phyloP scores from a whole-genome alignment of 2,329 filamentous ascomycete genomes.

The Cladophialophora yegresii region DNA sequence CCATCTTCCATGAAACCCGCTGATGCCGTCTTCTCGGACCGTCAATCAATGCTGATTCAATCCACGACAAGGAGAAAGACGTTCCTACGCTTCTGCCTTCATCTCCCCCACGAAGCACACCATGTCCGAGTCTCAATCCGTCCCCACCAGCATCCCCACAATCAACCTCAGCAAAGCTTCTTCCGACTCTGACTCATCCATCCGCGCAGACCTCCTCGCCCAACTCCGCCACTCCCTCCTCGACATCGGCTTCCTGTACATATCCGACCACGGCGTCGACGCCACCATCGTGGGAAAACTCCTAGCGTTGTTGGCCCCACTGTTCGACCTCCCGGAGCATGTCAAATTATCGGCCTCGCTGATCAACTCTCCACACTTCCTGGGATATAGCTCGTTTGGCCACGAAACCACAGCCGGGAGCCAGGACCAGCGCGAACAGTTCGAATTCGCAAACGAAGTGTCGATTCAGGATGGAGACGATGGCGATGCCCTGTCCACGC shows the following conservation, averaged over 20 bases:
- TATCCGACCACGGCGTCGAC: conserved; percentile 36
- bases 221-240: conserved; percentile 33
- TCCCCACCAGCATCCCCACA: conserved; percentile 39
- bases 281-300: conserved; percentile 28
- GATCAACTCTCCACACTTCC: conserved; percentile 60
- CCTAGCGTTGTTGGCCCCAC: conserved; percentile 27
- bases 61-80: neutral
- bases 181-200: conserved; percentile 34
- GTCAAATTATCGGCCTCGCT: conserved; percentile 36
- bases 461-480: conserved; percentile 16
- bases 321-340: conserved; percentile 33
- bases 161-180: conserved; percentile 38
- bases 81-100: neutral
- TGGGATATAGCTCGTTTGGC: conserved; percentile 60
- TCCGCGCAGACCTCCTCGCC: conserved; percentile 18
- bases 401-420: conserved; percentile 59
- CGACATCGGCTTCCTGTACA: conserved; percentile 39
- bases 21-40: neutral
- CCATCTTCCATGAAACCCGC: neutral
- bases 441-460: conserved; percentile 60
- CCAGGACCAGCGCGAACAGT: conserved; percentile 59
- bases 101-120: neutral
- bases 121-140: neutral
- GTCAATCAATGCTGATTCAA: neutral
- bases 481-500: conserved; percentile 46